Base-by-base conservation (phyloP, 345 rosid genomes). In the Populus deltoides region DNA sequence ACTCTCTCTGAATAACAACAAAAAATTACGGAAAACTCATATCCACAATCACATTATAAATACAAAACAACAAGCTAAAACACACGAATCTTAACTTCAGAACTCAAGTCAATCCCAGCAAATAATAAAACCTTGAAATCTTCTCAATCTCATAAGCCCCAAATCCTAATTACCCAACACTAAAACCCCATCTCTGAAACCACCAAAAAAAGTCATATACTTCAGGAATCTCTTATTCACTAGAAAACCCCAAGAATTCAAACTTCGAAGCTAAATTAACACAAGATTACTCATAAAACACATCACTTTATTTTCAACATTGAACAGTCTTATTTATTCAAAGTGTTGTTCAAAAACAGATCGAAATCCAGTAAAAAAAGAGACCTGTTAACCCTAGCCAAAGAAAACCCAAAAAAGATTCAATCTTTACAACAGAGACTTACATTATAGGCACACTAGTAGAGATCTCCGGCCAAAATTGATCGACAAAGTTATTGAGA, bases 401-500 rank as follows among this genome's bases (percentile, higher is more conserved):
- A 39, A 39, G 53, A 71, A 41, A 77, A 66, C 74, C 82, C 65
- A 70, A 76, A 76, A 38, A 47, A 57, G 47, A 70, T 10, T n/a
- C 66, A 29, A 43, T 47, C 63, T 39, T 8, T 38, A 66, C 20
- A 70, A 53, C 38, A 39, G 77, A 47, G 41, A 27, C 33, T 71
- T 90, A 97, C 99, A 97, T 94, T 63, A 92, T 88, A 27, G 99
- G 95, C 27, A 97, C 97, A 84, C 97, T 94, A 57, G 99, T 97
- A 63, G 99, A 97, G 88, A 97, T 97, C 94, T 97, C 99, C 0
- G 98, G 99, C 98, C 99, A 97, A 87, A 90, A 92, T 72, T 74
- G 93, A 82, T 97, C 98, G 15, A 97, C 98, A 62, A 86, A 90
- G 84, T 85, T 90, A 77, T 92, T 97, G 83, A 97, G 97, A 83